phyloP scores from a whole-genome alignment of 164 flowering plant genomes.

The Macadamia integrifolia region DNA sequence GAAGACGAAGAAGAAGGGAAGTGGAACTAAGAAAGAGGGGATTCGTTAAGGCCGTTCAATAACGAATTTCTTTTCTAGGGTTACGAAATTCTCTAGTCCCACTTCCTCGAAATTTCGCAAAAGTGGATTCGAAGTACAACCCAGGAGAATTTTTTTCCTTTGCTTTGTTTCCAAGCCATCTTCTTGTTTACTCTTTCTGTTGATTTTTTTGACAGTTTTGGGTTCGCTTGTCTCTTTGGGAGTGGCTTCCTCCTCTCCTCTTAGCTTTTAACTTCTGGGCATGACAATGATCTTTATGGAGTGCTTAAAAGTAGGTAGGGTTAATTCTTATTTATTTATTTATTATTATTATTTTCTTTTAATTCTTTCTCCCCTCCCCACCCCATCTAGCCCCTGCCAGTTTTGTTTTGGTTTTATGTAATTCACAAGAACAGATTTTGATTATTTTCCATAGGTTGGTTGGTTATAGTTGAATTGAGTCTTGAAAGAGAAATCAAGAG shows the following conservation, averaged over 20 bases:
- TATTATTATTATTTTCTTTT: neutral
- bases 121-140: neutral
- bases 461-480: neutral
- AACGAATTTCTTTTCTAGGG: no score
- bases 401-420: no score
- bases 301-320: neutral
- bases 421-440: no score
- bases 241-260: neutral
- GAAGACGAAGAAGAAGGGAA: no score
- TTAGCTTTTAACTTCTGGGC: neutral
- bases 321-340: neutral
- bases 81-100: no score
- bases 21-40: no score
- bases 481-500: neutral
- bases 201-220: no score
- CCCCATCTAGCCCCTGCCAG: no score
- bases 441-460: no score
- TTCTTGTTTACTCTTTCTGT: neutral
- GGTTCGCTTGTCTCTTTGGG: no score
- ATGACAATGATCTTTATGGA: neutral
- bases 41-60: no score
- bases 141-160: slow-evolving; percentile 7
- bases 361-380: no score
- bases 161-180: slow-evolving; percentile 13
- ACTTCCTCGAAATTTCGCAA: neutral